Percentiles rank a stretch among this genome's conserved stretches.
phyloP scores from a whole-genome alignment of 2,329 filamentous ascomycete genomes.

The Cadophora gregata region DNA sequence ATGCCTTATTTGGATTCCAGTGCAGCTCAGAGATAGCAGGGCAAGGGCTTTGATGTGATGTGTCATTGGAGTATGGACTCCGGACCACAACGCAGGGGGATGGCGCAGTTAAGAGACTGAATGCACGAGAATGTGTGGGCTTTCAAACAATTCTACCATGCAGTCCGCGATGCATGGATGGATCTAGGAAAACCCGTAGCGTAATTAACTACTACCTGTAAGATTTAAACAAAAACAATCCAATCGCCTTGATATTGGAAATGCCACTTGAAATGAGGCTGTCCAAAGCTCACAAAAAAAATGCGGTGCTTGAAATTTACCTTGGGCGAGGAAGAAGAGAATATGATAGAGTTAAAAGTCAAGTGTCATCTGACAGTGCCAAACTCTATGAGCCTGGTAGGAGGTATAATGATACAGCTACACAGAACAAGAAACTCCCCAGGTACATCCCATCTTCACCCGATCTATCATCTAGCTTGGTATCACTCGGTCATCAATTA shows the following conservation, averaged over 20 bases:
- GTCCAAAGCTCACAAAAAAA: background rate
- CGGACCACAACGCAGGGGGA: background rate
- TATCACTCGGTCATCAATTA: conserved; percentile 11
- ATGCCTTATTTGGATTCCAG: background rate
- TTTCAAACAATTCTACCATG: background rate
- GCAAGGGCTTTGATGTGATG: background rate
- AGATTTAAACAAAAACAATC: no score
- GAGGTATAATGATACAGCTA: conserved; percentile 27
- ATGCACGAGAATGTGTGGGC: background rate
- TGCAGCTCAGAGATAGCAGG: background rate
- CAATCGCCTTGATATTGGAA: no score
- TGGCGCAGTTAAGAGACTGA: background rate
- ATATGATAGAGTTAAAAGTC: background rate
- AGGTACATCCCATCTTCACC: background rate
- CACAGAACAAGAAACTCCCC: conserved; percentile 19
- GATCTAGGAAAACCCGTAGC: no score
- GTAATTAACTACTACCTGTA: no score
- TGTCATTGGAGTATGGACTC: background rate
- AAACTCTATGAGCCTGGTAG: conserved; percentile 12
- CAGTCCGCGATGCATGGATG: background rate
- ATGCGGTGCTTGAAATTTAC: background rate
- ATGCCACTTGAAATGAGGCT: no score
- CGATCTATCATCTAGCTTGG: conserved; percentile 2
- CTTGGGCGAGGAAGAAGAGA: background rate
- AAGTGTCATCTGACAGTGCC: conserved; percentile 16